Percentiles rank a stretch among this genome's conserved stretches.
phyloP scores from a whole-genome alignment of 257 asterid genomes.

The Misopates orontium region DNA sequence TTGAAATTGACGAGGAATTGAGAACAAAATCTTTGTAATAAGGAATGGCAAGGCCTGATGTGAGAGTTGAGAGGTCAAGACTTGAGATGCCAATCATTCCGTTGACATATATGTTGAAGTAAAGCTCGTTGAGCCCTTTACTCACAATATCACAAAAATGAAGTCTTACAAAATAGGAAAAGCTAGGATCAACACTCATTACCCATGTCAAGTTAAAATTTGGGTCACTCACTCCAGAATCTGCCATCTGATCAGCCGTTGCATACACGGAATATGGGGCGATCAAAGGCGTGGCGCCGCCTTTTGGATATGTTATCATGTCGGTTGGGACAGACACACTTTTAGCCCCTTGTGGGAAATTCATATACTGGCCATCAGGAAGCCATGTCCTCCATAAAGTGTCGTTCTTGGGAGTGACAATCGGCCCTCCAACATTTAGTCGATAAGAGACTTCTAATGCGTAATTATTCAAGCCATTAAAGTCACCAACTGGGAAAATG shows the following conservation, averaged over 20 bases:
- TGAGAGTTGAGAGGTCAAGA: constrained; percentile 77
- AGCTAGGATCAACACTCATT: constrained; percentile 73
- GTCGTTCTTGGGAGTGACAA: constrained; percentile 71
- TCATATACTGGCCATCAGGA: constrained; percentile 45
- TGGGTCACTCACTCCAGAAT: constrained; percentile 55
- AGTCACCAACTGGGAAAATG: constrained; percentile 50
- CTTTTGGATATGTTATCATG: constrained; percentile 46
- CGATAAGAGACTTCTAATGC: constrained; percentile 68
- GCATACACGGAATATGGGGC: constrained; percentile 72
- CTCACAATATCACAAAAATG: constrained; percentile 92
- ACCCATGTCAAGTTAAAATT: constrained; percentile 84
- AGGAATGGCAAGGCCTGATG: constrained; percentile 66
- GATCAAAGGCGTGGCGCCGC: constrained; percentile 69
- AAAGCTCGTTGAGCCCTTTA: constrained; percentile 66
- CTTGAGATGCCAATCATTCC: constrained; percentile 49
- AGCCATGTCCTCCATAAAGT: constrained; percentile 74
- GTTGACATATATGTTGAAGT: constrained; percentile 81
- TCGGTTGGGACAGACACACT: constrained; percentile 54
- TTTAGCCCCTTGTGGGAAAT: constrained; percentile 58
- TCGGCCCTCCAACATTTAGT: constrained; percentile 74
- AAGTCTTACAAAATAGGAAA: constrained; percentile 68
- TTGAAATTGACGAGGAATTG: constrained; percentile 57
- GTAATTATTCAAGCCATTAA: constrained; percentile 38
- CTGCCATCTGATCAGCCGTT: constrained; percentile 79
- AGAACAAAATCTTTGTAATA: constrained; percentile 76